Percentiles rank a stretch among this genome's conserved stretches.
Conservation (phyloP, 345 rosid genomes). For the Lumnitzera littorea region DNA sequence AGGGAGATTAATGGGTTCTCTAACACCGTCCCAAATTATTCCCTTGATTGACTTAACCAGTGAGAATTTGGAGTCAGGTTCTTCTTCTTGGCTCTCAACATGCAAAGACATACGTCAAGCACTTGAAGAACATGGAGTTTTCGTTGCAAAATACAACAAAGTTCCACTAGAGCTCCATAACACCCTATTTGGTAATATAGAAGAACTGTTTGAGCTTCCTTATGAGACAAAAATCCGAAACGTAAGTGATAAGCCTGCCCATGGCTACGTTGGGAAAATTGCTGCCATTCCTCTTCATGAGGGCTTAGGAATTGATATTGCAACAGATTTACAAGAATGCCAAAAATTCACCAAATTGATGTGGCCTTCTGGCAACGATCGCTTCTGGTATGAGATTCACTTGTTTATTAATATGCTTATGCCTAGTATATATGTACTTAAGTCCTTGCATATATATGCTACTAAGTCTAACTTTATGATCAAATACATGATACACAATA, state of each 20-base stretch:
- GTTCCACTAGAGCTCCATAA: conserved; percentile 14
- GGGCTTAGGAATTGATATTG: conserved; percentile 27
- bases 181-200: conserved; percentile 5
- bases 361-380: conserved; percentile 37
- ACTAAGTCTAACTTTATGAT: too few relatives aligned
- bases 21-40: conserved; percentile 4
- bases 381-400: conserved; percentile 19
- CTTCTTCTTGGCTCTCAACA: conserved; percentile 15
- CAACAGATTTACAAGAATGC: conserved; percentile 16
- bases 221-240: conserved; percentile 27
- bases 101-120: conserved; percentile 14
- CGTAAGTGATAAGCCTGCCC: conserved; percentile 20
- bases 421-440: too few relatives aligned
- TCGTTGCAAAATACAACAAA: conserved; percentile 15
- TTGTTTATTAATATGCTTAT: too few relatives aligned
- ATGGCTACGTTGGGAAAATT: conserved; percentile 29
- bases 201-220: conserved; percentile 30
- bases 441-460: too few relatives aligned
- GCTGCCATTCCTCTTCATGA: conserved; percentile 25
- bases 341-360: conserved; percentile 26
- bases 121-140: conserved; percentile 19
- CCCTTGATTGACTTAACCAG: conserved; percentile 24
- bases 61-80: conserved; percentile 17
- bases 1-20: conserved; percentile 24
- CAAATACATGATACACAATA: too few relatives aligned